Evolutionary conservation across 1,284 basidiomycete species (phyloP).

Genomic region (Vanrija sp.): DNA sequence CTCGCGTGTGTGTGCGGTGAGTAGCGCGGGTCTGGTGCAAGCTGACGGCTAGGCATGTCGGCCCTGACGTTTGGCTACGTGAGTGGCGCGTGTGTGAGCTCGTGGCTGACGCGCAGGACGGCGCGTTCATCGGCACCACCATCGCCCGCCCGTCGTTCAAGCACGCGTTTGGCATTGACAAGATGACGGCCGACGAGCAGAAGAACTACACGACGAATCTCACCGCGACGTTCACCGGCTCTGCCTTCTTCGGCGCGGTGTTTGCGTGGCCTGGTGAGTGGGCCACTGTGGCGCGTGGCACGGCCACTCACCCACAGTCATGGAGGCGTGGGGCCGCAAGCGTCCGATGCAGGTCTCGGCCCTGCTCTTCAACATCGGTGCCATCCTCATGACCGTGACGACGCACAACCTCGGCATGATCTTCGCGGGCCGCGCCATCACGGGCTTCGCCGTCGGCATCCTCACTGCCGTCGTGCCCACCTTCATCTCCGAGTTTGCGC

Average conservation of each 20-base stretch:
- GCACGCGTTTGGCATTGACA: constrained; percentile 48
- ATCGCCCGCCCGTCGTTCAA: constrained; percentile 54
- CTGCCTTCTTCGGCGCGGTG: constrained; percentile 40
- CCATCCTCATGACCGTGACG: constrained; percentile 39
- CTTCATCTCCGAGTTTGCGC: constrained; percentile 46
- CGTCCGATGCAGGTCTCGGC: constrained; percentile 29
- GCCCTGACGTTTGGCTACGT: too few relatives aligned
- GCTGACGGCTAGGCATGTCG: too few relatives aligned
- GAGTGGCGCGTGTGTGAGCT: too few relatives aligned
- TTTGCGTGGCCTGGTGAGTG: constrained; percentile 20
- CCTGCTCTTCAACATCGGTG: constrained; percentile 42
- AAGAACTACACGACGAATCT: constrained; percentile 48
- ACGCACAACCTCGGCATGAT: constrained; percentile 28
- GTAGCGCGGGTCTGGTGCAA: too few relatives aligned
- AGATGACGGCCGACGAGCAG: constrained; percentile 38
- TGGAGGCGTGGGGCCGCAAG: constrained; percentile 33
- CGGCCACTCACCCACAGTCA: constrained; percentile 1
- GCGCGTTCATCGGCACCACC: constrained; percentile 52
- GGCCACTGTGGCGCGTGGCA: background rate
- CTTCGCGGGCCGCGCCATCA: constrained; percentile 39
- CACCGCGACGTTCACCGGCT: constrained; percentile 45
- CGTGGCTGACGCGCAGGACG: constrained; percentile 3
- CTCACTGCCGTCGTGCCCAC: constrained; percentile 34
- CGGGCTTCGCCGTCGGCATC: constrained; percentile 43
- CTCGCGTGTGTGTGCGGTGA: constrained; percentile 35